These are phyloP conservation scores for Lyophyllum semitale DNA, from an alignment of 768 basidiomycete genomes.

Conservation along the genomic window DNA sequence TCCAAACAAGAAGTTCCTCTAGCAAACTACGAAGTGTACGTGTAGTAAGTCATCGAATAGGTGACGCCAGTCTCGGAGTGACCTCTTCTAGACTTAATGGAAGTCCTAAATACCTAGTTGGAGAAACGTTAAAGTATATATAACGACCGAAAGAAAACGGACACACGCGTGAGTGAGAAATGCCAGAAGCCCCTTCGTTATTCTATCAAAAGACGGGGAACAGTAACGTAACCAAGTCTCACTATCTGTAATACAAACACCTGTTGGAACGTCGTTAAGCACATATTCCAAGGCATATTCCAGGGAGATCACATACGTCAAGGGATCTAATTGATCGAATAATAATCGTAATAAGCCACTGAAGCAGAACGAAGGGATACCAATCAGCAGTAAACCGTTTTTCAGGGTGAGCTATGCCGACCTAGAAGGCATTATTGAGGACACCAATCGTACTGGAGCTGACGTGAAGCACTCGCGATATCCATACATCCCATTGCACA, in stretches of 20 bases:
- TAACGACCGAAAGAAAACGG: neutral
- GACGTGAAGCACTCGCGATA: slow-evolving; percentile 6
- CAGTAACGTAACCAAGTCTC: neutral
- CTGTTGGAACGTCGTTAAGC: no score
- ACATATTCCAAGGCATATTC: no score
- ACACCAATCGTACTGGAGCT: neutral
- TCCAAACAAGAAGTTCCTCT: slow-evolving; percentile 12
- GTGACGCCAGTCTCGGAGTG: neutral
- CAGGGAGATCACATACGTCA: slow-evolving; percentile 7
- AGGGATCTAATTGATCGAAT: neutral
- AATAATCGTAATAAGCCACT: neutral
- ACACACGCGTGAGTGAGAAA: slow-evolving; percentile 15
- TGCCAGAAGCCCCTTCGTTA: neutral
- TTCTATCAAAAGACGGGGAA: neutral
- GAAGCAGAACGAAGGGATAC: neutral
- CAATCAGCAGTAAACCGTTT: neutral
- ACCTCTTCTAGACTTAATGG: slow-evolving; percentile 19
- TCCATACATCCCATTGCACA: slow-evolving; percentile 13
- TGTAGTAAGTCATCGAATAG: neutral
- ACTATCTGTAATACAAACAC: no score
- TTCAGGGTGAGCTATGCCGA: slow-evolving; percentile 1
- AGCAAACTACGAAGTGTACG: slow-evolving; percentile 11
- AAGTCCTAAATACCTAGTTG: slow-evolving; percentile 16
- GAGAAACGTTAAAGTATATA: neutral
- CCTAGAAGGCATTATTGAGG: neutral